Evolutionary conservation across 495 filamentous ascomycete species (phyloP).

Genomic region (Penicillium ucsense): DNA sequence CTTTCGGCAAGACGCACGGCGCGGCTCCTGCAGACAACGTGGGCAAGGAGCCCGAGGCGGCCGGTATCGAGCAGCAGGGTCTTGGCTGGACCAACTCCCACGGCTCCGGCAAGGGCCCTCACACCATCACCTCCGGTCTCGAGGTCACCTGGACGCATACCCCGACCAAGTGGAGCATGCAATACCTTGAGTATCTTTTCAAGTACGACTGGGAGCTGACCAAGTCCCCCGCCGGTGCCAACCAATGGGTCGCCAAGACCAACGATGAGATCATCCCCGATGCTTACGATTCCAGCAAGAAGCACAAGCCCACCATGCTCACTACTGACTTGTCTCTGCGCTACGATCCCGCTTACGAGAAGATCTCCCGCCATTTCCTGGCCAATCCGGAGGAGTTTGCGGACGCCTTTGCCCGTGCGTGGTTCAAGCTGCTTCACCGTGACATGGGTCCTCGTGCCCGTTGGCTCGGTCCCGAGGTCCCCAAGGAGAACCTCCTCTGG

Average conservation of each 20-base stretch:
- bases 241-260: slow-evolving; percentile 65
- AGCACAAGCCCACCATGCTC: slow-evolving; percentile 58
- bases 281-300: slow-evolving; percentile 52
- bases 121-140: slow-evolving; percentile 63
- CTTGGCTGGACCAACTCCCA: slow-evolving; percentile 56
- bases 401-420: slow-evolving; percentile 57
- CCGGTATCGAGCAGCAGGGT: slow-evolving; percentile 51
- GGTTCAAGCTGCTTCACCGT: slow-evolving; percentile 72
- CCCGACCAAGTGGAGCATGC: slow-evolving; percentile 58
- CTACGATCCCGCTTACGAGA: slow-evolving; percentile 59
- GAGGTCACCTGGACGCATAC: slow-evolving; percentile 68
- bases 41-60: slow-evolving; percentile 53
- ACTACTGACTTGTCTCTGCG: slow-evolving; percentile 62
- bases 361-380: slow-evolving; percentile 58
- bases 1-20: slow-evolving; percentile 68
- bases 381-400: slow-evolving; percentile 54
- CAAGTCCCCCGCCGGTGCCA: slow-evolving; percentile 62
- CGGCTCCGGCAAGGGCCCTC: slow-evolving; percentile 48
- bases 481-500: slow-evolving; percentile 52
- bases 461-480: slow-evolving; percentile 62
- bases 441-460: slow-evolving; percentile 59
- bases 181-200: slow-evolving; percentile 63
- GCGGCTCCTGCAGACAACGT: slow-evolving; percentile 49
- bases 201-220: slow-evolving; percentile 67
- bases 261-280: slow-evolving; percentile 56